Evolutionary conservation across 495 filamentous ascomycete genomes (phyloP).

Genomic region (Paragyromitra xinjiangensis): DNA sequence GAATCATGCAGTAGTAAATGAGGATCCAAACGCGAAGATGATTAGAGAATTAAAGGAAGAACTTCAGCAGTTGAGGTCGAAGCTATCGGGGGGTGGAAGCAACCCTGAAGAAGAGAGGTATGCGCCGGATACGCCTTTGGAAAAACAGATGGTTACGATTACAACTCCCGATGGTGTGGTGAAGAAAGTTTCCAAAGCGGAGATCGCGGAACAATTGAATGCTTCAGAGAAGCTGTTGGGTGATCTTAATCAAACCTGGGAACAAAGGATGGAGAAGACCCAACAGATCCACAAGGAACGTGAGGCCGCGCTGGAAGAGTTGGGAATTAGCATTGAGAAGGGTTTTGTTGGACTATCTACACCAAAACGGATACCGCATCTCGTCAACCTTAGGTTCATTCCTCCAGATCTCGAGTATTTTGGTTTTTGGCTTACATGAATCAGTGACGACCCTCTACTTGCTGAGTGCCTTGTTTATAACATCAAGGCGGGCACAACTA

Average conservation of each 20-base stretch:
- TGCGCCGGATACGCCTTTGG: conserved; percentile 87
- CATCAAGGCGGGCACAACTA: conserved; percentile 92
- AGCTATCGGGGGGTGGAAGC: conserved; percentile 74
- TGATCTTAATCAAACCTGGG: conserved; percentile 99
- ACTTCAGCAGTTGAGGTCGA: conserved; percentile 82
- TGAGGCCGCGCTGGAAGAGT: conserved; percentile 91
- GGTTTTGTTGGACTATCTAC: conserved; percentile 95
- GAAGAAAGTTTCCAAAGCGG: conserved; percentile 97
- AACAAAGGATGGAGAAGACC: conserved; percentile 92
- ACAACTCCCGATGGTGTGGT: conserved; percentile 82
- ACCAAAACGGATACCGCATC: conserved; percentile 98
- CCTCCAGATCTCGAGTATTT: conserved; percentile 14
- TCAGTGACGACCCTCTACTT: conserved; percentile 83
- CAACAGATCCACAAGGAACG: conserved; percentile 98
- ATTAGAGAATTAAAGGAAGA: conserved; percentile 98
- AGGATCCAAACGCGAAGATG: conserved; percentile 98
- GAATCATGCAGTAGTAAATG: conserved; percentile 99
- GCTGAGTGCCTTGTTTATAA: conserved; percentile 99
- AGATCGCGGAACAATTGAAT: conserved; percentile 94
- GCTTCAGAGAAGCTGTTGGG: conserved; percentile 84
- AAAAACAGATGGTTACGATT: conserved; percentile 96
- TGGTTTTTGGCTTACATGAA: conserved; percentile 37
- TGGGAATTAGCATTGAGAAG: conserved; percentile 98
- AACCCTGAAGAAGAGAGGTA: conserved; percentile 84
- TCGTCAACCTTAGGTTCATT: conserved; percentile 85